Evolutionary conservation across 2,329 filamentous ascomycete species (phyloP).

Genomic region (Venturiaceae sp.): DNA sequence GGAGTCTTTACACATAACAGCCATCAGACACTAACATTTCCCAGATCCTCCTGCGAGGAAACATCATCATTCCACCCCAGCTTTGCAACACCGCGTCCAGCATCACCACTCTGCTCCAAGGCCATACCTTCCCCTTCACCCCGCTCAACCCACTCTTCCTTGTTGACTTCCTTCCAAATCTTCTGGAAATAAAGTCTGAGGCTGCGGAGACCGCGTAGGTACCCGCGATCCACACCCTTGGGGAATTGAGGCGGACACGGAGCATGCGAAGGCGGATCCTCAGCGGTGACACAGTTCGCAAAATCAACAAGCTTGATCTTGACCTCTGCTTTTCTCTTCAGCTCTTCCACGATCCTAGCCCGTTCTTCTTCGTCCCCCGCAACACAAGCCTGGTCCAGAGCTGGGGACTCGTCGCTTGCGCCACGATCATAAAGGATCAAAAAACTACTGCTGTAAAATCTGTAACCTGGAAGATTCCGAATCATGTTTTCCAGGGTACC

Average conservation of each 20-base stretch:
- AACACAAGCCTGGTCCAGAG: background rate
- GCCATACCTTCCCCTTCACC: constrained; percentile 20
- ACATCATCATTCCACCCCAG: background rate
- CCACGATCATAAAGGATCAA: constrained; percentile 96
- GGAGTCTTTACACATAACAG: background rate
- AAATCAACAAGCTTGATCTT: constrained; percentile 98
- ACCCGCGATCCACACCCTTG: constrained; percentile 74
- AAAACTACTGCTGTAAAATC: constrained; percentile 90
- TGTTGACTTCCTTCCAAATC: constrained; percentile 69
- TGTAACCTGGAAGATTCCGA: constrained; percentile 67
- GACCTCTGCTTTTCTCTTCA: constrained; percentile 39
- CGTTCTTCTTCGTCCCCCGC: constrained; percentile 10
- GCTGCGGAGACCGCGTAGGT: constrained; percentile 72
- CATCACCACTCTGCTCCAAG: constrained; percentile 1
- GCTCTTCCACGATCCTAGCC: constrained; percentile 26
- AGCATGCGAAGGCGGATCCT: constrained; percentile 52
- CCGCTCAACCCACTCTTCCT: constrained; percentile 31
- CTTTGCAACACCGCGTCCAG: background rate
- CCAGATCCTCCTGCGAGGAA: constrained; percentile 1
- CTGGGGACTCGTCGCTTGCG: constrained; percentile 12
- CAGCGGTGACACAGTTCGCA: constrained; percentile 89
- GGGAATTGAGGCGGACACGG: constrained; percentile 75
- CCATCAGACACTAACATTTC: constrained; percentile 7
- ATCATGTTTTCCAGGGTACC: constrained; percentile 77
- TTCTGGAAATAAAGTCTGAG: constrained; percentile 76